These are phyloP conservation scores for Macrolepiota fuliginosa DNA, from an alignment of 768 basidiomycete genomes.

Conservation along the genomic window DNA sequence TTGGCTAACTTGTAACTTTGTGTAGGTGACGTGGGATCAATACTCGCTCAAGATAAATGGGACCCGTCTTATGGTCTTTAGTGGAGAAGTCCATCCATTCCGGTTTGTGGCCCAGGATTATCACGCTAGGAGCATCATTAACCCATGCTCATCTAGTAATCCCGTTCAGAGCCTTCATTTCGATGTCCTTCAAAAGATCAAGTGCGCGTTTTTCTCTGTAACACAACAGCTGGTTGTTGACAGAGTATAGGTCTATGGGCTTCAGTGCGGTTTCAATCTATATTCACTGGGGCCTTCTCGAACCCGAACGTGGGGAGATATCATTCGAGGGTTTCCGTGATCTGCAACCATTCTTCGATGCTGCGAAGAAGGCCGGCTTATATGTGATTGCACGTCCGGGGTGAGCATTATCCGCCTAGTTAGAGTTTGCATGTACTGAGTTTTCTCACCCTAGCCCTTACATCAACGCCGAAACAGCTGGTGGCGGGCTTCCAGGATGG, in stretches of 20 bases:
- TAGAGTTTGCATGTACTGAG: neutral
- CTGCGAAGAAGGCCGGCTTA: conserved; percentile 52
- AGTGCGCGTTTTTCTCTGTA: conserved; percentile 21
- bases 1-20: neutral
- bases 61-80: conserved; percentile 37
- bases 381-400: conserved; percentile 54
- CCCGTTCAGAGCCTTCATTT: conserved; percentile 41
- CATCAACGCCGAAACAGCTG: conserved; percentile 48
- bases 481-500: conserved; percentile 59
- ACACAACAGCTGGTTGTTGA: neutral
- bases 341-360: conserved; percentile 51
- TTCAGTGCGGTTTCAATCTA: conserved; percentile 45
- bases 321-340: conserved; percentile 56
- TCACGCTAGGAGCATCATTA: neutral
- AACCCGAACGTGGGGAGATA: conserved; percentile 46
- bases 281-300: conserved; percentile 42
- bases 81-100: conserved; percentile 43
- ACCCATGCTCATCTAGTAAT: neutral
- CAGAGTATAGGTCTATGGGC: conserved; percentile 31
- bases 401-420: conserved; percentile 21
- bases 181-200: conserved; percentile 44
- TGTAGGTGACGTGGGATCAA: conserved; percentile 43
- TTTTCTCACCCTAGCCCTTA: conserved; percentile 30
- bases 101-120: conserved; percentile 25
- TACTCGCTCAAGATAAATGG: conserved; percentile 42